These are phyloP conservation scores for Bryoerythrophyllum caledonicum DNA, from an alignment of 225 moss, liverwort and hornwort species.

Conservation along the genomic window DNA sequence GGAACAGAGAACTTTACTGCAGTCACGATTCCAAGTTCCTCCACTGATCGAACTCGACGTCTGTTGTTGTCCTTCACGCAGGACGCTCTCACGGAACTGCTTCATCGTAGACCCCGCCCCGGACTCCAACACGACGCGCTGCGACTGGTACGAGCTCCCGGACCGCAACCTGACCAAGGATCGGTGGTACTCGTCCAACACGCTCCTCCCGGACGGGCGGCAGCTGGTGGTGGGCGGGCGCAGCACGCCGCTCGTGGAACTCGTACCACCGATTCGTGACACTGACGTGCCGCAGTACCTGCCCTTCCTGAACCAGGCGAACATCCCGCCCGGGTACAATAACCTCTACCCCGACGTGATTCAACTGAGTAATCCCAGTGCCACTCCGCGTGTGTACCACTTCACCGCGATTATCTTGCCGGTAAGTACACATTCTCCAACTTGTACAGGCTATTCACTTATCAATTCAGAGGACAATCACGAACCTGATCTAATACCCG, in stretches of 20 bases:
- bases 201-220: background rate
- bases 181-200: background rate
- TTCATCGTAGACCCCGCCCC: background rate
- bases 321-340: background rate
- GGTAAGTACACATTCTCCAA: background rate
- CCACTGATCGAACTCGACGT: background rate
- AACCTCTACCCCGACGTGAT: background rate
- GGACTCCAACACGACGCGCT: background rate
- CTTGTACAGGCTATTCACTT: too few relatives aligned
- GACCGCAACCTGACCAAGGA: too few relatives aligned
- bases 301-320: too few relatives aligned
- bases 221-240: constrained; percentile 17
- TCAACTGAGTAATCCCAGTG: background rate
- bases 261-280: too few relatives aligned
- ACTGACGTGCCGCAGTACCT: background rate
- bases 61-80: background rate
- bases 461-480: too few relatives aligned
- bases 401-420: background rate
- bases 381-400: background rate
- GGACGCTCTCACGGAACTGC: background rate
- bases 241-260: background rate
- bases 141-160: too few relatives aligned
- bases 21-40: background rate
- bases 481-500: too few relatives aligned
- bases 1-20: too few relatives aligned